Percentiles rank a stretch among this genome's conserved stretches.
phyloP scores from a whole-genome alignment of 2,329 filamentous ascomycete species.

The Zymoseptoria brevis region DNA sequence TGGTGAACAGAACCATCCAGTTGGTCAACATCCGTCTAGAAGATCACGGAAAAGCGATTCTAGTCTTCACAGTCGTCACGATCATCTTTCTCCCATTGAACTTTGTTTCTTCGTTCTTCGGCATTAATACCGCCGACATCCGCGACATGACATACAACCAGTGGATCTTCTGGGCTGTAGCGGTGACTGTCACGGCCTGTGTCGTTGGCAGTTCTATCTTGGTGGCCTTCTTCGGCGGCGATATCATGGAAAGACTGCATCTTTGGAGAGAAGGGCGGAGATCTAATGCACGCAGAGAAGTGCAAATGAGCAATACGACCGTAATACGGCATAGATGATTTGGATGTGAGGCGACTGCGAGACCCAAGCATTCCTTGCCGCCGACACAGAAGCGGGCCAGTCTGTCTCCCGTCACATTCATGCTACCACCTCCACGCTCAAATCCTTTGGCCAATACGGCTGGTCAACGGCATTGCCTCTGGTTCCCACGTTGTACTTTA shows the following conservation, averaged over 20 bases:
- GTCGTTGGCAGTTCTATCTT: constrained; percentile 34
- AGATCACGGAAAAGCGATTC: constrained; percentile 38
- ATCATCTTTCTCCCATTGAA: constrained; percentile 12
- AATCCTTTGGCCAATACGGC: constrained; percentile 38
- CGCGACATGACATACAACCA: not conserved
- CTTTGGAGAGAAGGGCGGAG: constrained; percentile 25
- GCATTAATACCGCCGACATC: constrained; percentile 9
- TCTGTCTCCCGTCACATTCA: not conserved
- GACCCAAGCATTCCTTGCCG: not conserved
- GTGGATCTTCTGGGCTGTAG: constrained; percentile 20
- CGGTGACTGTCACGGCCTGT: constrained; percentile 31
- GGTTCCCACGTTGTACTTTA: constrained; percentile 43
- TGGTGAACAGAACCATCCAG: constrained; percentile 38
- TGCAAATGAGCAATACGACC: constrained; percentile 10
- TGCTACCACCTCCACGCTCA: constrained; percentile 13
- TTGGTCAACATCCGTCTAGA: constrained; percentile 40
- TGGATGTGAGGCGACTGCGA: not conserved
- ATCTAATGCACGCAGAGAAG: constrained; percentile 5
- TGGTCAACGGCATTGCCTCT: constrained; percentile 45
- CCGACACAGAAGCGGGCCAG: not conserved
- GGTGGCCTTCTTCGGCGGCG: constrained; percentile 35
- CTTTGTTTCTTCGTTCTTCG: constrained; percentile 9
- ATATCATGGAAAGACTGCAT: constrained; percentile 31
- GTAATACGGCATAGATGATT: constrained; percentile 4
- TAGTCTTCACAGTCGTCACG: constrained; percentile 10